phyloP scores from a whole-genome alignment of 139 green algal genomes.

The Coelastrella sp. region DNA sequence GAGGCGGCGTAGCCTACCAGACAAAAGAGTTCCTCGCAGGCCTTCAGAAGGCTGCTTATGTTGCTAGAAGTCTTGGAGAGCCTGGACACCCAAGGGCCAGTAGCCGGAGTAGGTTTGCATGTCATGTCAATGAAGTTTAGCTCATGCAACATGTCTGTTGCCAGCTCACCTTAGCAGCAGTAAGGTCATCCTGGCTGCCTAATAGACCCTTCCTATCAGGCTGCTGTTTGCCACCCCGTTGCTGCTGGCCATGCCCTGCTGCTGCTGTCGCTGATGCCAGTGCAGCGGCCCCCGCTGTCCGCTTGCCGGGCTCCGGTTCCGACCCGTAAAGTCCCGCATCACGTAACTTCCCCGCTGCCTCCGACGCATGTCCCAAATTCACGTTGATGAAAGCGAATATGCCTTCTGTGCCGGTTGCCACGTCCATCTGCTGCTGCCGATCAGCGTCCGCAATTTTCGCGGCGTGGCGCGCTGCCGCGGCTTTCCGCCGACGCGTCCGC shows the following conservation, averaged over 20 bases:
- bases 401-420: constrained; percentile 2
- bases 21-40: too few species aligned
- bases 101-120: too few species aligned
- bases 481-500: constrained; percentile 16
- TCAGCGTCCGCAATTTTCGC: not conserved
- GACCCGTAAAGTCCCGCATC: constrained; percentile 11
- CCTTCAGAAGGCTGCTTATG: too few species aligned
- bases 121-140: too few species aligned
- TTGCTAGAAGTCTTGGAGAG: too few species aligned
- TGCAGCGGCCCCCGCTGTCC: constrained; percentile 19
- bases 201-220: constrained; percentile 1
- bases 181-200: constrained; percentile 15
- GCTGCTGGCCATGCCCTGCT: not conserved
- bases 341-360: constrained; percentile 27
- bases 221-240: not conserved
- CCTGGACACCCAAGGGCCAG: too few species aligned
- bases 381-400: constrained; percentile 44
- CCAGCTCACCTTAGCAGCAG: constrained; percentile 26
- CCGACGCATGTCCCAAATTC: not conserved
- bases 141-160: too few species aligned
- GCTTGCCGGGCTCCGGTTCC: not conserved
- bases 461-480: constrained; percentile 5
- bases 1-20: too few species aligned
- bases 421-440: constrained; percentile 28
- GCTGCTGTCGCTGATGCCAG: constrained; percentile 1